Evolutionary conservation across 2,329 filamentous ascomycete species (phyloP).

Genomic region (Pseudocercospora ulei): DNA sequence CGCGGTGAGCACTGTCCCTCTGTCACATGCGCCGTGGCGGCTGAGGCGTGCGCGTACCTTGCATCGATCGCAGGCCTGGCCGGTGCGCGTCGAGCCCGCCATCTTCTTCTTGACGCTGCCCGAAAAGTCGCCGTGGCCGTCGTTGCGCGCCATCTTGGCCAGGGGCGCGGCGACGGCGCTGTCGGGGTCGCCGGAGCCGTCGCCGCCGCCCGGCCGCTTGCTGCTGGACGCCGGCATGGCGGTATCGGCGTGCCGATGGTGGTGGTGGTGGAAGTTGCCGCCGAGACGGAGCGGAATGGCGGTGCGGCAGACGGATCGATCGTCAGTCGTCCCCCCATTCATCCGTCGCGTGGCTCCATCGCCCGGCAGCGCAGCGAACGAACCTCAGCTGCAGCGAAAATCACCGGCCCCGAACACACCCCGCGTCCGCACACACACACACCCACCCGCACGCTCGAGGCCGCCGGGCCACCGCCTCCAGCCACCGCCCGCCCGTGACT

Average conservation of each 20-base stretch:
- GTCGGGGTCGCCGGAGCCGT: conserved; percentile 14
- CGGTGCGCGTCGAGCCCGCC: conserved; percentile 53
- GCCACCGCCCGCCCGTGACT: neutral
- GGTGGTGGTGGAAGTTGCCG: conserved; percentile 22
- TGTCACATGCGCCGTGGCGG: neutral
- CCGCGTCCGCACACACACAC: too few relatives aligned
- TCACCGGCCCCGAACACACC: conserved; percentile 5
- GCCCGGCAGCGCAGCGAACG: conserved; percentile 8
- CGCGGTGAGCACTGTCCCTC: neutral
- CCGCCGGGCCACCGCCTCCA: neutral
- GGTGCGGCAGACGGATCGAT: too few relatives aligned
- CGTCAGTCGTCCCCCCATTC: neutral
- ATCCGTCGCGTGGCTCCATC: conserved; percentile 5
- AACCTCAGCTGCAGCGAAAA: conserved; percentile 6
- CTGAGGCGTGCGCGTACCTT: conserved; percentile 51
- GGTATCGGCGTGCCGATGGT: conserved; percentile 10
- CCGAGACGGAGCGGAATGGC: conserved; percentile 5
- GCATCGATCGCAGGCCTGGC: conserved; percentile 81
- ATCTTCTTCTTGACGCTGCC: conserved; percentile 37
- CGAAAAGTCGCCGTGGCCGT: conserved; percentile 11
- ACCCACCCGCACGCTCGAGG: too few relatives aligned
- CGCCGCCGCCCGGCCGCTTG: conserved; percentile 27
- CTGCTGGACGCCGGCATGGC: conserved; percentile 13
- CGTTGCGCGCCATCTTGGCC: conserved; percentile 9
- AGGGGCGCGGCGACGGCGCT: conserved; percentile 10